A percentile compares a stretch with the other conserved stretches of the same genome.
Conservation (phyloP, 306 rosid genomes). For the Quercus dentata region DNA sequence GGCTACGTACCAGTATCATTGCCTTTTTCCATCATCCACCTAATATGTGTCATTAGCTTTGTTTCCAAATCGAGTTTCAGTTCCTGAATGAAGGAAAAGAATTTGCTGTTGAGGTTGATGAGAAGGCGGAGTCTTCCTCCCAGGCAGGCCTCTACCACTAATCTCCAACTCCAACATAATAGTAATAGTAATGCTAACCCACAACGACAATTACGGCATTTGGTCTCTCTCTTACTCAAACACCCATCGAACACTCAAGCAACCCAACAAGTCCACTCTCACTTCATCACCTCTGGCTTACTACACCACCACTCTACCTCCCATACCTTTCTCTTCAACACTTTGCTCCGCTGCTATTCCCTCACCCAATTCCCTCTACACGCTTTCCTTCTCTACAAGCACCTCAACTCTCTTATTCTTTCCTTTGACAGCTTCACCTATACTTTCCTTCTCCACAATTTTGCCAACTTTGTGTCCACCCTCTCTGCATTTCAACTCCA, state of each 20-base stretch:
- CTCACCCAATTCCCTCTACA: constrained; percentile 29
- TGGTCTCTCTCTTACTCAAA: constrained; percentile 49
- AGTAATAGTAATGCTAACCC: background rate
- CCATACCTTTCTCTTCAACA: constrained; percentile 47
- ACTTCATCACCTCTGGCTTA: constrained; percentile 47
- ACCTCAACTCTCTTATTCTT: background rate
- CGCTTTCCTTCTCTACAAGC: constrained; percentile 41
- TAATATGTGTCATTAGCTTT: too few species aligned
- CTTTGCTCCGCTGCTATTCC: constrained; percentile 44
- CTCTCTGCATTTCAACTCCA: constrained; percentile 52
- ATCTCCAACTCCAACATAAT: too few species aligned
- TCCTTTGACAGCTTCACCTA: constrained; percentile 53
- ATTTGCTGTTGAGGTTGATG: too few species aligned
- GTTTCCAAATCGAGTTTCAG: too few species aligned
- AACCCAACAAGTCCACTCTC: constrained; percentile 51
- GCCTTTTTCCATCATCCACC: too few species aligned
- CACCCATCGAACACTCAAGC: constrained; percentile 27
- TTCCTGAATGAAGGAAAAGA: too few species aligned
- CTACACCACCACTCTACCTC: constrained; percentile 18
- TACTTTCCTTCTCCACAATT: constrained; percentile 53
- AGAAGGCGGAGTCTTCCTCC: too few species aligned
- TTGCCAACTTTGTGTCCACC: constrained; percentile 24
- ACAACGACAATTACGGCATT: constrained; percentile 33
- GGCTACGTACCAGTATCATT: too few species aligned
- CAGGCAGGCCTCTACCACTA: too few species aligned